These are phyloP conservation scores for Potentilla sterilis DNA, from an alignment of 306 rosid species.

Conservation along the genomic window DNA sequence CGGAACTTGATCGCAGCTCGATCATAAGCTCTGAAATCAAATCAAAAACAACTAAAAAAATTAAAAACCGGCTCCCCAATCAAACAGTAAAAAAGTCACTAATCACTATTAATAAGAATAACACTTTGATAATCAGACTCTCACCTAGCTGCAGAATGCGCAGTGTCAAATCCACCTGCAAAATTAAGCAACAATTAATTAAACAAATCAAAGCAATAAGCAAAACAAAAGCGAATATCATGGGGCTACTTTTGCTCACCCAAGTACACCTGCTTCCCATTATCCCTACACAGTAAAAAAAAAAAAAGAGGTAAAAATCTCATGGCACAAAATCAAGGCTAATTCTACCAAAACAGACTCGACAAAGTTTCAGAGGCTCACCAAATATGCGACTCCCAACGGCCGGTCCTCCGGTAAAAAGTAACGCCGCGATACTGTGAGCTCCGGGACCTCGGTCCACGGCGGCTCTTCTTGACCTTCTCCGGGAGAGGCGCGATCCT, in stretches of 20 bases:
- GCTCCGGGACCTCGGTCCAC: slow-evolving; percentile 91
- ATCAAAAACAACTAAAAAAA: slow-evolving; percentile 11
- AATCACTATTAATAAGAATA: background rate
- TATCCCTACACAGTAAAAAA: slow-evolving; percentile 57
- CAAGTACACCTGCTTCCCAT: slow-evolving; percentile 91
- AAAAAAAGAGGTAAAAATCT: background rate
- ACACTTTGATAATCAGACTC: background rate
- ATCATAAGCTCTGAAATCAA: slow-evolving; percentile 72
- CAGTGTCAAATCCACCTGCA: slow-evolving; percentile 89
- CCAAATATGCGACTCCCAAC: slow-evolving; percentile 99
- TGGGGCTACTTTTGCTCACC: slow-evolving; percentile 42
- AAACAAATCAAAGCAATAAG: background rate
- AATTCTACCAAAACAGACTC: background rate
- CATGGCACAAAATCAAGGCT: background rate
- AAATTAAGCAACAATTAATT: slow-evolving; percentile 9
- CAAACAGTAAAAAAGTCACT: background rate
- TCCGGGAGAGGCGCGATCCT: slow-evolving; percentile 36
- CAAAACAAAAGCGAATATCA: slow-evolving; percentile 5
- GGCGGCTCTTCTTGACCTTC: slow-evolving; percentile 66
- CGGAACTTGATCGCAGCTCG: slow-evolving; percentile 96
- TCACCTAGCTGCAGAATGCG: slow-evolving; percentile 93
- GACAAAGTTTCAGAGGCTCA: slow-evolving; percentile 5
- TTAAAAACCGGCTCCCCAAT: background rate
- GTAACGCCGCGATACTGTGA: slow-evolving; percentile 97
- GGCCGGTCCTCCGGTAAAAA: slow-evolving; percentile 82